A percentile compares a stretch with the other conserved stretches of the same genome.
phyloP scores from a whole-genome alignment of 2,329 filamentous ascomycete genomes.

The Phialemonium atrogriseum region DNA sequence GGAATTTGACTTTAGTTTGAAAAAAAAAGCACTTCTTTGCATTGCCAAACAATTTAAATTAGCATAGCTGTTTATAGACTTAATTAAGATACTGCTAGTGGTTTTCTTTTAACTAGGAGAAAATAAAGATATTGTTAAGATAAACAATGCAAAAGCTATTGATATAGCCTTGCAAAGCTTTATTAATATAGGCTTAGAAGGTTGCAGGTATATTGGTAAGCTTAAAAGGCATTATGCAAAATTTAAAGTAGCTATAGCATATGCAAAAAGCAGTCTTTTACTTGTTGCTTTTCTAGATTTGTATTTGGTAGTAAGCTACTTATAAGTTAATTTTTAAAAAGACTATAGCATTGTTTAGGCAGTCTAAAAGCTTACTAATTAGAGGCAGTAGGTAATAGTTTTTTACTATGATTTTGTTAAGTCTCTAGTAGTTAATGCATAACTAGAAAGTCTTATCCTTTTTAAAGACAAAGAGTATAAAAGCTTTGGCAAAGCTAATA shows the following conservation, averaged over 20 bases:
- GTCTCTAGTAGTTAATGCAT: slow-evolving; percentile 24
- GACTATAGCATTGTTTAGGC: slow-evolving; percentile 13
- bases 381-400: slow-evolving; percentile 21
- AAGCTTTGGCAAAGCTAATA: not conserved
- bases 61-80: no score
- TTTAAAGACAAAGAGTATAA: slow-evolving; percentile 23
- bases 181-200: slow-evolving; percentile 9
- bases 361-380: slow-evolving; percentile 20
- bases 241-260: slow-evolving; percentile 17
- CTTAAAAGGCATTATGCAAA: slow-evolving; percentile 20
- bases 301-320: slow-evolving; percentile 10
- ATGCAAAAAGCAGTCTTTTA: slow-evolving; percentile 21
- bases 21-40: no score
- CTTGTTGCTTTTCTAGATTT: slow-evolving; percentile 16
- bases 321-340: slow-evolving; percentile 21
- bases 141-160: slow-evolving; percentile 8
- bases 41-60: no score
- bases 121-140: slow-evolving; percentile 8
- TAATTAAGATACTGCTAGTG: no score
- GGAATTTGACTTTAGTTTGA: no score
- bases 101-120: no score
- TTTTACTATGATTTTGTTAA: slow-evolving; percentile 26
- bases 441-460: slow-evolving; percentile 17
- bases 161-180: not conserved
- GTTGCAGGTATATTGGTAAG: slow-evolving; percentile 12